Percentiles rank a stretch among this genome's conserved stretches.
phyloP scores from a whole-genome alignment of 2,329 filamentous ascomycete genomes.

The Bimuria novae-zelandiae region DNA sequence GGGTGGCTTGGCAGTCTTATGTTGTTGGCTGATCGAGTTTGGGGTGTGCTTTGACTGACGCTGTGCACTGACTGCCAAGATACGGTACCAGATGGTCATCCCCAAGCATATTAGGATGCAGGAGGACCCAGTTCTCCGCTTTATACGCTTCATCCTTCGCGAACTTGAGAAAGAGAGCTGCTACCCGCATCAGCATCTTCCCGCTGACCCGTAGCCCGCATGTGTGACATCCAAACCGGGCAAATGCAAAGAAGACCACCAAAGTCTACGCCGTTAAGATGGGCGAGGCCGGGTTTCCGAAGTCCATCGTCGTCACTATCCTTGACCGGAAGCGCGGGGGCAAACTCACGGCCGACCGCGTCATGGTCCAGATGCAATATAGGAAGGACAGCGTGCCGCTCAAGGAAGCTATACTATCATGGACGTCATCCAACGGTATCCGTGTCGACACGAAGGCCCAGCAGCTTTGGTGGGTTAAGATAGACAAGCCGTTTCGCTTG shows the following conservation, averaged over 20 bases:
- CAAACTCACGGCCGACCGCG: background rate
- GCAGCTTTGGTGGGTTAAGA: slow-evolving; percentile 3
- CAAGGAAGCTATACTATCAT: background rate
- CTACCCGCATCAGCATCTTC: background rate
- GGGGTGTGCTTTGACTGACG: no score
- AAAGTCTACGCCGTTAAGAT: background rate
- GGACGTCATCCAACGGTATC: background rate
- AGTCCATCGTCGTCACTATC: background rate
- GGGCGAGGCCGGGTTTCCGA: background rate
- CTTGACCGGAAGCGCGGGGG: background rate
- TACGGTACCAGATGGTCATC: background rate
- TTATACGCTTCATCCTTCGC: background rate
- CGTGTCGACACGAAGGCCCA: background rate
- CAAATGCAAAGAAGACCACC: background rate
- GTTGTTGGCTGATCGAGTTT: no score
- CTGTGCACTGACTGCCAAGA: no score
- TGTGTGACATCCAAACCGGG: background rate
- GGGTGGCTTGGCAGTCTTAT: no score
- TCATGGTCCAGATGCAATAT: background rate
- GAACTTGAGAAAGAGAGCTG: background rate
- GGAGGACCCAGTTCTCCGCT: background rate
- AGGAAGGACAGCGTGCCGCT: background rate
- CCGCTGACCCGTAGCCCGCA: background rate
- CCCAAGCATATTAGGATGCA: background rate
- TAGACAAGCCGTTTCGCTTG: slow-evolving; percentile 1